These are phyloP conservation scores for Spatholobus suberectus DNA, from an alignment of 306 rosid species.

Conservation along the genomic window DNA sequence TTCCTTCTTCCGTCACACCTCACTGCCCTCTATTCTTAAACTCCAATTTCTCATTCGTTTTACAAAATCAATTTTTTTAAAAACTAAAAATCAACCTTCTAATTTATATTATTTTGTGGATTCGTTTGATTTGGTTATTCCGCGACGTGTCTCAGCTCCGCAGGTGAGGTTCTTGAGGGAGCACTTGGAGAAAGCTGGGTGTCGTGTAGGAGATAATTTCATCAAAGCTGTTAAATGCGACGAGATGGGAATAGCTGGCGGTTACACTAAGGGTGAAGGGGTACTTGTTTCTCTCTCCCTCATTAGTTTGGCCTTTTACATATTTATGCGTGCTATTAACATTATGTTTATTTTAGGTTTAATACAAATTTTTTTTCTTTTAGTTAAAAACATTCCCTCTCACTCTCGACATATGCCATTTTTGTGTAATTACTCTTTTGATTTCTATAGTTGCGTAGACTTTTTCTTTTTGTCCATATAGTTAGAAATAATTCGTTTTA, in stretches of 20 bases:
- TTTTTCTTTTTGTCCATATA: too few relatives aligned
- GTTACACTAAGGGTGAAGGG: constrained; percentile 76
- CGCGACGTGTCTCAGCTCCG: constrained; percentile 55
- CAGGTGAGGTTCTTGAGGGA: constrained; percentile 71
- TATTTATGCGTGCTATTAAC: not conserved
- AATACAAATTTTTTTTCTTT: too few relatives aligned
- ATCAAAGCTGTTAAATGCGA: constrained; percentile 67
- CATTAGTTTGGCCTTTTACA: not conserved
- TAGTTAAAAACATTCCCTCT: too few relatives aligned
- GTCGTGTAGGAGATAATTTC: constrained; percentile 62
- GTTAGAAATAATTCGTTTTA: too few relatives aligned
- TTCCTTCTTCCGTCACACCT: not conserved
- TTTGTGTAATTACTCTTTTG: too few relatives aligned
- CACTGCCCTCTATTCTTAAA: not conserved
- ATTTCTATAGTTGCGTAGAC: too few relatives aligned
- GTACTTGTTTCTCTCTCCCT: constrained; percentile 44
- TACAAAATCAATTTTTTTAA: not conserved
- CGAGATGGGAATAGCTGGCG: constrained; percentile 50
- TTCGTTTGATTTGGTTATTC: not conserved
- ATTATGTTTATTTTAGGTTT: not conserved
- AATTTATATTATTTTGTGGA: not conserved
- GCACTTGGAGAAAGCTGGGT: constrained; percentile 77
- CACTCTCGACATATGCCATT: too few relatives aligned
- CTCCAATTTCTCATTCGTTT: not conserved
- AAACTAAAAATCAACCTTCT: not conserved